These are phyloP conservation scores for Nitzschia sp. DNA, from an alignment of 108 stramenopile genomes.

Conservation along the genomic window DNA sequence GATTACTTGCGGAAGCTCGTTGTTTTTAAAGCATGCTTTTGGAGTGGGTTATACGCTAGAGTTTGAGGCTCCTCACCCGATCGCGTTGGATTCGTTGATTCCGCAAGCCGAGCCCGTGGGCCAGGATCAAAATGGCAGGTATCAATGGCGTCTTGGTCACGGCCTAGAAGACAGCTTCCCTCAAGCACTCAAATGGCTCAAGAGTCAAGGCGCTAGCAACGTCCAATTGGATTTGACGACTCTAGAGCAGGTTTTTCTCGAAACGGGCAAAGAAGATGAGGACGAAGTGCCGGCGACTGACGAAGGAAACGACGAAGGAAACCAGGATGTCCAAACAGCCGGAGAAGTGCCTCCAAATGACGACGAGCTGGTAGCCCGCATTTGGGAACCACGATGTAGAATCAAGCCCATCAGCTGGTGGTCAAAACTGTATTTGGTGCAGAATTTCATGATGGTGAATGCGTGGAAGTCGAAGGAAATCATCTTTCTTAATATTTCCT, in stretches of 20 bases:
- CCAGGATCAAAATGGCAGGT: background rate
- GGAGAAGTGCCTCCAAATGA: background rate
- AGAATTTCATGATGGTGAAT: slow-evolving; percentile 32
- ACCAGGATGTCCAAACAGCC: background rate
- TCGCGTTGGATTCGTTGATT: slow-evolving; percentile 18
- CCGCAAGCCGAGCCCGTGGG: slow-evolving; percentile 13
- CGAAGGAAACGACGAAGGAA: slow-evolving; percentile 15
- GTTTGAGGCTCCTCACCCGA: slow-evolving; percentile 13
- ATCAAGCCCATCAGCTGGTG: slow-evolving; percentile 8
- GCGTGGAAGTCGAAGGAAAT: slow-evolving; percentile 32
- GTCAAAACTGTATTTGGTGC: slow-evolving; percentile 24
- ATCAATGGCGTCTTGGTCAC: slow-evolving; percentile 28
- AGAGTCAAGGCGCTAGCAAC: slow-evolving; percentile 9
- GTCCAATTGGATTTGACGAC: slow-evolving; percentile 42
- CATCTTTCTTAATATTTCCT: slow-evolving; percentile 30
- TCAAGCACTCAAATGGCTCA: slow-evolving; percentile 13
- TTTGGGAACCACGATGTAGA: slow-evolving; percentile 28
- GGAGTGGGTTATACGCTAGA: slow-evolving; percentile 62
- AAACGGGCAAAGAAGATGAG: slow-evolving; percentile 42
- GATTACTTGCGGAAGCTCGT: slow-evolving; percentile 65
- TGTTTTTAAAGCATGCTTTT: slow-evolving; percentile 78
- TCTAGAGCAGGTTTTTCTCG: slow-evolving; percentile 45
- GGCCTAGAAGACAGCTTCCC: slow-evolving; percentile 27
- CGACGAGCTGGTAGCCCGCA: slow-evolving; percentile 4
- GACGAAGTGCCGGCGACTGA: background rate